phyloP scores from a whole-genome alignment of 1,139 yeast genomes.

The Scheffersomyces titani region DNA sequence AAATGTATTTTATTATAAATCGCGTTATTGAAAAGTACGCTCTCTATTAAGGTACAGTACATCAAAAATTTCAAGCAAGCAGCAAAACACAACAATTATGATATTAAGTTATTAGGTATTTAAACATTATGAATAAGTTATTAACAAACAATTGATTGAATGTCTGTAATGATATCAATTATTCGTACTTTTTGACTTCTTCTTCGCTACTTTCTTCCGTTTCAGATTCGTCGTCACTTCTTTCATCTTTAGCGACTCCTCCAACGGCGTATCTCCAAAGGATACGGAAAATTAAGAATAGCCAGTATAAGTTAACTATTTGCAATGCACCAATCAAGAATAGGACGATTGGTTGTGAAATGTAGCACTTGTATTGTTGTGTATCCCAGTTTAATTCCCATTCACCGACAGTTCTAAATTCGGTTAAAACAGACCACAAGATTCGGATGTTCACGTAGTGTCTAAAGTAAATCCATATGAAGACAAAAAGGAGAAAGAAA shows the following conservation, averaged over 20 bases:
- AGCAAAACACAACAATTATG: neutral
- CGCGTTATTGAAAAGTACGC: neutral
- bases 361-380: constrained; percentile 94
- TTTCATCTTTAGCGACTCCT: constrained; percentile 71
- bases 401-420: constrained; percentile 81
- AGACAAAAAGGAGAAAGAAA: constrained; percentile 66
- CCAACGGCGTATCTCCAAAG: constrained; percentile 62
- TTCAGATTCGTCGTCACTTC: constrained; percentile 84
- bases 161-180: neutral
- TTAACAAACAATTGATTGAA: neutral
- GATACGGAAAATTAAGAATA: constrained; percentile 77
- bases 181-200: constrained; percentile 25
- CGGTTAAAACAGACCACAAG: constrained; percentile 86
- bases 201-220: constrained; percentile 37
- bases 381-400: constrained; percentile 83
- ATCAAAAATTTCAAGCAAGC: no score
- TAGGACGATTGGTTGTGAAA: constrained; percentile 89
- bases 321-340: constrained; percentile 76
- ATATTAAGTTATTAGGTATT: neutral
- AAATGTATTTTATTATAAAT: neutral
- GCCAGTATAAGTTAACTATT: constrained; percentile 85
- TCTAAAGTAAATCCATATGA: constrained; percentile 83
- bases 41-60: no score
- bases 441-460: constrained; percentile 81
- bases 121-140: no score